Evolutionary conservation across 2,329 filamentous ascomycete species (phyloP), one percentile per base, ranked within the genome.

Genomic region (Alternaria angustiovoidea): DNA sequence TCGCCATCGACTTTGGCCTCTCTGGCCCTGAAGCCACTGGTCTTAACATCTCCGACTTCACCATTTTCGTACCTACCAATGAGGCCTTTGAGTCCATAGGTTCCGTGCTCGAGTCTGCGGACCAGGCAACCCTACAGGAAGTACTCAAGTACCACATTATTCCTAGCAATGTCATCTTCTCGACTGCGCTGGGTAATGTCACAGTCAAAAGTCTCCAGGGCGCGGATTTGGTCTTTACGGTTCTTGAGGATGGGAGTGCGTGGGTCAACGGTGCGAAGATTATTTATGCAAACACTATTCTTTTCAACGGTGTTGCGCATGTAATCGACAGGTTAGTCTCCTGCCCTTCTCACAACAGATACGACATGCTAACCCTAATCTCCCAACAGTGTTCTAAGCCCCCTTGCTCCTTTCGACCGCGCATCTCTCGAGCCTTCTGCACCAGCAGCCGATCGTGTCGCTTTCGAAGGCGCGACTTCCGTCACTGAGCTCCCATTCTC

Each of bases 31-130:
- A 66, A 16, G 14, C 47, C n/a, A 41, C 36, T 8, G 63, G 64
- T 14, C 69, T 72, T 32, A 73, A 73, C 46, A 64, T 72, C 14
- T 72, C 85, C 18, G 93, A 94, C 77, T 87, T 89, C 71, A 97
- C 93, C 0, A 80, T 94, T 54, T 95, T 97, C 67, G 90, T 91
- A 1, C 93, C 93, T 0, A 88, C 86, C 1, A 87, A 96, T 75
- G 81, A 83, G 47, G 93, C 92, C 0, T 94, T 97, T 70, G 85
- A 89, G 43, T 84, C 84, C 74, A 82, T 87, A 30, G 71, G 70
- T 51, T 72, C 71, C 3, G 64, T 71, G 16, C 58, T 73, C 2
- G 58, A 57, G 20, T 53, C 61, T 2, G 68, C 63, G 6, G 64
- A 72, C 34, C n/a, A 65, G 11, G 46, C 53, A 5, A 72, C 68